phyloP scores from a whole-genome alignment of 2,329 filamentous ascomycete genomes.

The Verticillium longisporum region DNA sequence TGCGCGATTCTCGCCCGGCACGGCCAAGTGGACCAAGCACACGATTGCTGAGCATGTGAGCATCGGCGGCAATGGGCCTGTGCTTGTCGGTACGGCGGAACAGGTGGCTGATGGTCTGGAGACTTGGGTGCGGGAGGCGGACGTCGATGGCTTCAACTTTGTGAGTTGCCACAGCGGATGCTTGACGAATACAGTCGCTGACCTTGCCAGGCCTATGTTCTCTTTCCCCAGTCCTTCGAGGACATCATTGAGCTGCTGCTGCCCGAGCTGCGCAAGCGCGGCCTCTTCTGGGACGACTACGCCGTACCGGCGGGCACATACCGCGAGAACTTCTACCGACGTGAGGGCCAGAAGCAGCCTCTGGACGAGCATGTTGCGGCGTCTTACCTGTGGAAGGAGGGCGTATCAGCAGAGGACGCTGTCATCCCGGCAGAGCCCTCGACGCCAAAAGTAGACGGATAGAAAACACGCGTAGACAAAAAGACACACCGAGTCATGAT shows the following conservation, averaged over 20 bases:
- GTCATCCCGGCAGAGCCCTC: constrained; percentile 14
- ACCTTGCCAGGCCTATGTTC: constrained; percentile 46
- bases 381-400: constrained; percentile 35
- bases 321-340: constrained; percentile 52
- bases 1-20: constrained; percentile 48
- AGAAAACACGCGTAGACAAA: background rate
- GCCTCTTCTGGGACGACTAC: constrained; percentile 49
- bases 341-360: constrained; percentile 41
- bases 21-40: constrained; percentile 65
- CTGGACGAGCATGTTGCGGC: constrained; percentile 44
- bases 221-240: constrained; percentile 62
- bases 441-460: background rate
- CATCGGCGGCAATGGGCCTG: constrained; percentile 60
- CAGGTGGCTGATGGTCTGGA: constrained; percentile 64
- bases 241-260: constrained; percentile 60
- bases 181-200: background rate
- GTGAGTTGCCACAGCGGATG: constrained; percentile 26
- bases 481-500: background rate
- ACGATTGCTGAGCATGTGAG: constrained; percentile 62
- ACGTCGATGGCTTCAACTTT: constrained; percentile 71
- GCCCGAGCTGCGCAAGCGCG: constrained; percentile 54
- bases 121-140: constrained; percentile 59
- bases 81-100: constrained; percentile 55
- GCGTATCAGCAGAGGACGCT: constrained; percentile 19
- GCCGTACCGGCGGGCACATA: constrained; percentile 51